Conservation (phyloP, 129 eudicot genomes). For the Tagetes erecta region DNA sequence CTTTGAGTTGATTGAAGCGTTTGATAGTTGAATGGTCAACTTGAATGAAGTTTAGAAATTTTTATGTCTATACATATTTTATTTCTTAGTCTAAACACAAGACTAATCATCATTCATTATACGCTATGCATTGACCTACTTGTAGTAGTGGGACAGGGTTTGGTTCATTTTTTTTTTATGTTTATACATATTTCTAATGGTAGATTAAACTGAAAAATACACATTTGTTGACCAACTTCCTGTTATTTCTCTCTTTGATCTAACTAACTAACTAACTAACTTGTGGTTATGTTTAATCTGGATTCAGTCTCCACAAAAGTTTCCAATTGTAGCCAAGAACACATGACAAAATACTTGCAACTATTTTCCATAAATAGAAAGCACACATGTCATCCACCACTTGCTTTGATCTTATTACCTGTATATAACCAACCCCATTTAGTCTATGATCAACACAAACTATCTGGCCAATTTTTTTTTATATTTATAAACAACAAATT, state of each 20-base stretch:
- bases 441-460: constrained; percentile 25
- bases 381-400: constrained; percentile 14
- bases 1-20: too few species aligned
- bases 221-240: not conserved
- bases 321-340: not conserved
- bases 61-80: too few species aligned
- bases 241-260: constrained; percentile 24
- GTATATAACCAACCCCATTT: constrained; percentile 25
- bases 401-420: constrained; percentile 28
- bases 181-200: too few species aligned
- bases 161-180: too few species aligned
- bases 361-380: constrained; percentile 21
- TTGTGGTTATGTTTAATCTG: constrained; percentile 30
- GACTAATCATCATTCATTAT: too few species aligned
- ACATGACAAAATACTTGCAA: constrained; percentile 11
- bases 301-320: constrained; percentile 18
- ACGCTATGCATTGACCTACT: too few species aligned
- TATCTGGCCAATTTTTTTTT: not conserved
- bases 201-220: too few species aligned
- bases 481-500: constrained; percentile 14
- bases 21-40: too few species aligned
- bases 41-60: too few species aligned
- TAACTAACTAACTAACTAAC: not conserved
- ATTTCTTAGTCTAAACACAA: too few species aligned
- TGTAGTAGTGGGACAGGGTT: too few species aligned